Evolutionary conservation across 2,329 filamentous ascomycete genomes (phyloP).

Genomic region (Talaromyces atroroseus): DNA sequence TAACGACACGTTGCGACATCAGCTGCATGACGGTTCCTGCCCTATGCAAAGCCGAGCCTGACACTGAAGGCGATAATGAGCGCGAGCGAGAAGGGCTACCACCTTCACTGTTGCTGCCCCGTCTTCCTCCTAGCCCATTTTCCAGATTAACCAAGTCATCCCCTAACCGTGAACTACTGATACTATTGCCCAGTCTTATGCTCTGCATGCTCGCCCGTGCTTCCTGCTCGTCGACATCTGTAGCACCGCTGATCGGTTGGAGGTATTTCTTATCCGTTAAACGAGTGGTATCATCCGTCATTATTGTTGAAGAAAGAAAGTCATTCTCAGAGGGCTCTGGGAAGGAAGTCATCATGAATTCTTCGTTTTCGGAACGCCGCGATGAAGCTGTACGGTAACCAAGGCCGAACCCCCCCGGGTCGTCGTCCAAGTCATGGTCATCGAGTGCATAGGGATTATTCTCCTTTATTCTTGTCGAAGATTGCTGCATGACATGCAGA

Average conservation of each 20-base stretch:
- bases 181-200: conserved; percentile 43
- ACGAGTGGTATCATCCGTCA: conserved; percentile 52
- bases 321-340: conserved; percentile 27
- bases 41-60: conserved; percentile 57
- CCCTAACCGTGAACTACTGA: conserved; percentile 48
- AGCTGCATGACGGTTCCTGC: conserved; percentile 72
- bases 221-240: conserved; percentile 37
- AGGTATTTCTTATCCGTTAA: conserved; percentile 53
- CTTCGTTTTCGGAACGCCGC: conserved; percentile 21
- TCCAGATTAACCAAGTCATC: conserved; percentile 54
- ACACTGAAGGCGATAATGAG: conserved; percentile 59
- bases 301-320: conserved; percentile 51
- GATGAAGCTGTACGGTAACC: conserved; percentile 27
- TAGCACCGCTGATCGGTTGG: conserved; percentile 52
- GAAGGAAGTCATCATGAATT: conserved; percentile 16
- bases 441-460: conserved; percentile 20
- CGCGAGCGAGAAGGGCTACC: conserved; percentile 32
- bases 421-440: conserved; percentile 23
- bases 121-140: conserved; percentile 45
- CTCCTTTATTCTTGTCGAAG: conserved; percentile 20
- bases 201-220: conserved; percentile 51
- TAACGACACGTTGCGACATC: conserved; percentile 97
- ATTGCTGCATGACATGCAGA: conserved; percentile 20
- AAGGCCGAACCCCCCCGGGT: conserved; percentile 37
- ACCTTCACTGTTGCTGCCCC: conserved; percentile 43